Percentiles rank a stretch among this genome's conserved stretches.
Conservation (phyloP, 345 rosid species). For the Schrenkiella parvula region DNA sequence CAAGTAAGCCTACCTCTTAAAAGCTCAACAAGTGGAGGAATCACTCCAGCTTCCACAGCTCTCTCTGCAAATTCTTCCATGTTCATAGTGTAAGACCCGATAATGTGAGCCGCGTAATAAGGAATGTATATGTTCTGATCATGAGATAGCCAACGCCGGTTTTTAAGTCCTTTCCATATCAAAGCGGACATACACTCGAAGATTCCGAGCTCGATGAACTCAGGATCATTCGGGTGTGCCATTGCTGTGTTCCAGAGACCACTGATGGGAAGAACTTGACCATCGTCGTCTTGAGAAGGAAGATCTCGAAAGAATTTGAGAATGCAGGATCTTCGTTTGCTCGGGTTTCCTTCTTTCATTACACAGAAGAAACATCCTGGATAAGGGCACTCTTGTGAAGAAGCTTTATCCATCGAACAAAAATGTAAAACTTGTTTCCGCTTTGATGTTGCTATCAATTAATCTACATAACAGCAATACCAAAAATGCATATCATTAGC, state of each 20-base stretch:
- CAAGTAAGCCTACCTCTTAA: conserved; percentile 92
- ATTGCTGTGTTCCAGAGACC: conserved; percentile 99
- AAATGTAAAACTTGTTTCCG: background rate
- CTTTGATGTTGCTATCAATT: conserved; percentile 1
- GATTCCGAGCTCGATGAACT: conserved; percentile 91
- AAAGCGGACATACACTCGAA: conserved; percentile 96
- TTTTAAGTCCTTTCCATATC: conserved; percentile 96
- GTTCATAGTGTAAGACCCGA: conserved; percentile 98
- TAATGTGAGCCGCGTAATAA: conserved; percentile 95
- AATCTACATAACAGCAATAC: conserved; percentile 5
- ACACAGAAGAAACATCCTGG: conserved; percentile 99
- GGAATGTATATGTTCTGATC: conserved; percentile 98
- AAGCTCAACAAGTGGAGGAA: conserved; percentile 88
- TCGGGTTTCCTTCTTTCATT: conserved; percentile 99
- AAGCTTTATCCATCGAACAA: conserved; percentile 62
- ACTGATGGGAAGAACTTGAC: conserved; percentile 96
- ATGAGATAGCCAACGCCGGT: conserved; percentile 90
- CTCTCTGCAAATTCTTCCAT: conserved; percentile 95
- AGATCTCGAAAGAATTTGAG: conserved; percentile 91
- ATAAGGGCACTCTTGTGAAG: conserved; percentile 86
- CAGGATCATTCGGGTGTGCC: conserved; percentile 99
- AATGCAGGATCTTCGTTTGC: conserved; percentile 85
- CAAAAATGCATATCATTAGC: conserved; percentile 8
- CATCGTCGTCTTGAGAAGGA: conserved; percentile 93
- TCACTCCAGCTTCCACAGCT: conserved; percentile 82